Percentiles rank a stretch among this genome's conserved stretches.
These are phyloP conservation scores for Mercurialis annua DNA, from an alignment of 345 rosid species.

Conservation along the genomic window DNA sequence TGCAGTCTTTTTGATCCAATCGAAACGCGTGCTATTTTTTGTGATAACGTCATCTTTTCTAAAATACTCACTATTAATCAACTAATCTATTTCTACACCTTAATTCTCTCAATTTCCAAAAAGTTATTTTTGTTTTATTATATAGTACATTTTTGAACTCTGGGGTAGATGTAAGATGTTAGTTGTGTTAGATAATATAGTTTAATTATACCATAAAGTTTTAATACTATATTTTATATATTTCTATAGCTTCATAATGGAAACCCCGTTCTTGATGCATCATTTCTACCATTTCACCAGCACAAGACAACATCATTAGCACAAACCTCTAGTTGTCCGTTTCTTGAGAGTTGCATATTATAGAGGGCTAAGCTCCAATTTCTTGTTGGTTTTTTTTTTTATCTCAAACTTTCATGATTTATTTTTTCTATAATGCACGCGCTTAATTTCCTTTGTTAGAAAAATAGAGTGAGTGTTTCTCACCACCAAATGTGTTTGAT, in stretches of 20 bases:
- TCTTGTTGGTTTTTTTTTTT: constrained; percentile 27
- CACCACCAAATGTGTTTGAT: constrained; percentile 49
- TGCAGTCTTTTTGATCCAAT: constrained; percentile 22
- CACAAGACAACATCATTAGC: constrained; percentile 88
- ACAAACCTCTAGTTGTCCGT: constrained; percentile 59
- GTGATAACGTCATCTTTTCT: constrained; percentile 36
- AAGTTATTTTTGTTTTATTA: constrained; percentile 31
- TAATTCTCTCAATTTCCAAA: constrained; percentile 5
- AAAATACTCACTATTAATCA: not conserved
- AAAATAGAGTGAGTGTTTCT: constrained; percentile 31
- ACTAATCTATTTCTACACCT: not conserved
- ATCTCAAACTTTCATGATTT: constrained; percentile 23
- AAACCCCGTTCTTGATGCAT: constrained; percentile 66
- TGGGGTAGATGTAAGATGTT: constrained; percentile 1
- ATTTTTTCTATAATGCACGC: constrained; percentile 29
- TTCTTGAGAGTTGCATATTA: constrained; percentile 31
- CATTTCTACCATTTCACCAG: constrained; percentile 81
- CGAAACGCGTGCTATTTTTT: constrained; percentile 34
- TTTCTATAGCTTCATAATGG: constrained; percentile 18
- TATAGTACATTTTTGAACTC: not conserved
- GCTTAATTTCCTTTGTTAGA: constrained; percentile 13
- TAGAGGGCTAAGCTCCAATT: constrained; percentile 22
- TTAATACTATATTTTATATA: not conserved
- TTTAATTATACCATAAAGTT: not conserved
- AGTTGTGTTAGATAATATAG: constrained; percentile 10